Conservation (phyloP, 768 basidiomycete species). For the Boletellus ananas region DNA sequence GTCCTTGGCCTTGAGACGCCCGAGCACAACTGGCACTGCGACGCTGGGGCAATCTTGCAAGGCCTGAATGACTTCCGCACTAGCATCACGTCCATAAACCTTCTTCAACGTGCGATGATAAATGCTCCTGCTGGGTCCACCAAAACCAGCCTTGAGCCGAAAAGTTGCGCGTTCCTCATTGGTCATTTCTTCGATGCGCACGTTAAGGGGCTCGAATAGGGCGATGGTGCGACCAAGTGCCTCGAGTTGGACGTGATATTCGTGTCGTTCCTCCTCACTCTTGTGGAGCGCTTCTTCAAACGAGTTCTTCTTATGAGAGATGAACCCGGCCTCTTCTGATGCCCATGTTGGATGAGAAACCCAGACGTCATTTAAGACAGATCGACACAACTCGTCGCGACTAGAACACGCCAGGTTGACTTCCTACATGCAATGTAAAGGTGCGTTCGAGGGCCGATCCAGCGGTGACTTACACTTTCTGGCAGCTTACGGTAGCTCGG, state of each 20-base stretch:
- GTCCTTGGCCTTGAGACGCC: conserved; percentile 87
- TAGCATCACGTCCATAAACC: conserved; percentile 82
- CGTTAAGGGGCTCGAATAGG: conserved; percentile 81
- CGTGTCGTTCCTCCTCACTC: conserved; percentile 97
- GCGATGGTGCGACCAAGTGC: conserved; percentile 88
- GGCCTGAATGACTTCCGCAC: conserved; percentile 73
- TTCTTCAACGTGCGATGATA: conserved; percentile 94
- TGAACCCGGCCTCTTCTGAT: conserved; percentile 91
- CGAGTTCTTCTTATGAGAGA: conserved; percentile 93
- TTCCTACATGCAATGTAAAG: conserved; percentile 52
- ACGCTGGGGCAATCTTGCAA: conserved; percentile 90
- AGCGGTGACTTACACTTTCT: conserved; percentile 62
- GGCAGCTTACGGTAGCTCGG: conserved; percentile 93
- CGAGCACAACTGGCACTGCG: conserved; percentile 87
- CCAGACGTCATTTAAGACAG: conserved; percentile 96
- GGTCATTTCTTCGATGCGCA: conserved; percentile 84
- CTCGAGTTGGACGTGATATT: conserved; percentile 94
- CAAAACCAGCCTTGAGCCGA: conserved; percentile 81
- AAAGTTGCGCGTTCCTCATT: conserved; percentile 79
- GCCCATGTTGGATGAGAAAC: conserved; percentile 99
- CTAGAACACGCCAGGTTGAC: conserved; percentile 88
- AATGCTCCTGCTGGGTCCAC: conserved; percentile 81
- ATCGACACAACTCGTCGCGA: conserved; percentile 90
- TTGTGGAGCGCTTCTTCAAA: conserved; percentile 96
- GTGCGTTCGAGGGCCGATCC: background rate